Evolutionary conservation across 306 rosid genomes (phyloP).

Genomic region (Gynostemma pentaphyllum): DNA sequence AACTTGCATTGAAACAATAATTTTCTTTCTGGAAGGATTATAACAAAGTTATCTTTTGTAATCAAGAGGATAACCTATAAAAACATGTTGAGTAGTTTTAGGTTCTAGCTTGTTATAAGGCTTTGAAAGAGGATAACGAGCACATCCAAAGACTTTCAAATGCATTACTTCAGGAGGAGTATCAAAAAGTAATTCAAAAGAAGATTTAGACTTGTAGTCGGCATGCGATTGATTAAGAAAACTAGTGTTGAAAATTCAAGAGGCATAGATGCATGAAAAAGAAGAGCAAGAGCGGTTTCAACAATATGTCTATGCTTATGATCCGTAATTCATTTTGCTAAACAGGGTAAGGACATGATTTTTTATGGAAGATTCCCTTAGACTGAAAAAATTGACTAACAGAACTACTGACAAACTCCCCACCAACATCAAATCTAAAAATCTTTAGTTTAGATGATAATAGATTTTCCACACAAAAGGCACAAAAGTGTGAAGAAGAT

Average conservation of each 20-base stretch:
- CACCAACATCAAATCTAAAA: too few relatives aligned
- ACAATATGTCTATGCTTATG: neutral
- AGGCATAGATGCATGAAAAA: neutral
- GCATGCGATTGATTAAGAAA: neutral
- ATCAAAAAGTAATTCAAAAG: neutral
- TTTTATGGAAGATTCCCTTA: too few relatives aligned
- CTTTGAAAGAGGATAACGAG: neutral
- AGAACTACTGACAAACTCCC: too few relatives aligned
- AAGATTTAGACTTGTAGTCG: neutral
- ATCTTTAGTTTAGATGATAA: too few relatives aligned
- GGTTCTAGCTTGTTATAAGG: neutral
- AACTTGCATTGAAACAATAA: too few relatives aligned
- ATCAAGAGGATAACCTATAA: neutral
- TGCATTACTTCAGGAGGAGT: neutral
- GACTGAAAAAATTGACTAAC: too few relatives aligned
- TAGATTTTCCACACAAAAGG: too few relatives aligned
- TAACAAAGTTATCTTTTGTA: neutral
- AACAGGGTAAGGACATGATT: neutral
- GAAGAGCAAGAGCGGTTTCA: neutral
- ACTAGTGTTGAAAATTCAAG: neutral
- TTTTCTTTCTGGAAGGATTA: neutral
- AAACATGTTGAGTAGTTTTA: neutral
- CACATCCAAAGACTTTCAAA: neutral
- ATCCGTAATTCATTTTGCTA: neutral
- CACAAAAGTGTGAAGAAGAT: too few relatives aligned